These are phyloP conservation scores for Paramecium primaurelia DNA, from an alignment of 73 alveolate genomes.

Conservation along the genomic window DNA sequence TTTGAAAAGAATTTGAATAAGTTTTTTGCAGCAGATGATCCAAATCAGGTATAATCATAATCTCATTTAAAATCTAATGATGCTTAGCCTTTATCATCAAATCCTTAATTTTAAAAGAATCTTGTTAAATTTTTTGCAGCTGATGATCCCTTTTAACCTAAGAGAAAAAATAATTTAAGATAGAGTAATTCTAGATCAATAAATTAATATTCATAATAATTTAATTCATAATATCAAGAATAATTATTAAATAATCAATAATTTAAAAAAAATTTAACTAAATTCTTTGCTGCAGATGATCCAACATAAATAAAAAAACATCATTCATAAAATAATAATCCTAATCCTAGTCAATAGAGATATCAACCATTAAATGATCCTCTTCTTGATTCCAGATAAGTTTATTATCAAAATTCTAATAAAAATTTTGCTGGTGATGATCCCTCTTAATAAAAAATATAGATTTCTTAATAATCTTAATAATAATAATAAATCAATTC, in stretches of 20 bases:
- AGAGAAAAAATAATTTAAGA: not conserved
- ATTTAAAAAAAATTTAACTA: not conserved
- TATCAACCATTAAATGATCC: not conserved
- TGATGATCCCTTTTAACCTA: constrained; percentile 28
- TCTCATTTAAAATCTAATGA: not conserved
- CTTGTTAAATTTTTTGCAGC: constrained; percentile 26
- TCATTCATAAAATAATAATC: not conserved
- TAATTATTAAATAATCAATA: not conserved
- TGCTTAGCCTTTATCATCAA: not conserved
- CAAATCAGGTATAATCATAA: not conserved
- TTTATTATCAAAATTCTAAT: not conserved
- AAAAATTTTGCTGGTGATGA: constrained; percentile 46
- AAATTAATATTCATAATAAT: not conserved
- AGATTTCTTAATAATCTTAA: not conserved
- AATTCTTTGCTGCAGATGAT: constrained; percentile 40
- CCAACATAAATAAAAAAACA: not conserved
- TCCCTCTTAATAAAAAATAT: not conserved
- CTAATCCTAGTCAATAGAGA: not conserved
- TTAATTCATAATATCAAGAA: not conserved
- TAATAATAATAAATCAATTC: not conserved
- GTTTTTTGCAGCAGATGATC: constrained; percentile 45
- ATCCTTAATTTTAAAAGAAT: constrained; percentile 28
- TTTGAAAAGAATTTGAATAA: constrained; percentile 5
- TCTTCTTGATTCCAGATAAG: not conserved
- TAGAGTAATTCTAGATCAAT: not conserved